Evolutionary conservation across 2,329 filamentous ascomycete genomes (phyloP).

Genomic region (Talaromyces sp.): DNA sequence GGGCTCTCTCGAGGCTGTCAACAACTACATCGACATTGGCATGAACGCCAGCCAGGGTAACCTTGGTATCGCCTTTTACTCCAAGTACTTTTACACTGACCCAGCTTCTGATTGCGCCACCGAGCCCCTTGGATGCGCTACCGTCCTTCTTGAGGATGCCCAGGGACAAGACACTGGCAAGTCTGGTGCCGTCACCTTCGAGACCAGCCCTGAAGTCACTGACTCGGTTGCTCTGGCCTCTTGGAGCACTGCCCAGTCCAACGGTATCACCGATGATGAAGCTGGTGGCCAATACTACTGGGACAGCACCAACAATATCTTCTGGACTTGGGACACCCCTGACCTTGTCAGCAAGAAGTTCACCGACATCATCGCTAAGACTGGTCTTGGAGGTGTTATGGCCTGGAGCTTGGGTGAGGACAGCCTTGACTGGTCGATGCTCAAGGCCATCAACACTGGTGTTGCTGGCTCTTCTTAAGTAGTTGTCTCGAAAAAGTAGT

Average conservation of each 20-base stretch:
- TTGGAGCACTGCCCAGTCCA: conserved; percentile 50
- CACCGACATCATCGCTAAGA: conserved; percentile 50
- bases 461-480: conserved; percentile 9
- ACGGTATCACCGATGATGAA: conserved; percentile 53
- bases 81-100: conserved; percentile 60
- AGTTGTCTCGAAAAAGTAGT: not conserved
- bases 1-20: conserved; percentile 50
- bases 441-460: conserved; percentile 39
- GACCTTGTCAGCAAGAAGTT: conserved; percentile 60
- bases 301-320: conserved; percentile 54
- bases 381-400: conserved; percentile 64
- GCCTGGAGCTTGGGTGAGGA: conserved; percentile 73
- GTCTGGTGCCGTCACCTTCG: conserved; percentile 48
- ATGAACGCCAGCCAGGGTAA: conserved; percentile 54
- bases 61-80: conserved; percentile 64
- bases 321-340: conserved; percentile 71
- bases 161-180: conserved; percentile 56
- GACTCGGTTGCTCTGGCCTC: conserved; percentile 51
- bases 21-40: conserved; percentile 56
- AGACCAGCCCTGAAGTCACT: conserved; percentile 18
- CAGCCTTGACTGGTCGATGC: conserved; percentile 38
- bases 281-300: conserved; percentile 65
- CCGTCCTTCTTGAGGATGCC: conserved; percentile 55
- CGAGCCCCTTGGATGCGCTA: conserved; percentile 54
- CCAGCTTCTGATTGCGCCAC: conserved; percentile 42